Percentiles rank a stretch among this genome's conserved stretches.
Evolutionary conservation across 352 stramenopile species (phyloP).

Genomic region (Labyrinthula sp.): DNA sequence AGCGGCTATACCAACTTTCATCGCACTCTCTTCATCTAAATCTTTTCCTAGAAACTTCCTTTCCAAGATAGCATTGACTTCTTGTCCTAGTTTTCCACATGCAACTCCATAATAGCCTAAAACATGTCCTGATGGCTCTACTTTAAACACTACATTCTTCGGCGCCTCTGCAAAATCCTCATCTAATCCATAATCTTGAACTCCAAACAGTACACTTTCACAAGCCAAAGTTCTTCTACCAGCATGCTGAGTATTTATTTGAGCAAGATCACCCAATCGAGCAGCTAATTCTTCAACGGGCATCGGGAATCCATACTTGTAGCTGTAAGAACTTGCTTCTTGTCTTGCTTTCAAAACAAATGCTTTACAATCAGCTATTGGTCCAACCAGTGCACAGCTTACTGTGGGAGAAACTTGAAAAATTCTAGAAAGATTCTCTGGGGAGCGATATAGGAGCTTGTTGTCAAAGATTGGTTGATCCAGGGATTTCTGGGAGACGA

Average conservation of each 20-base stretch:
- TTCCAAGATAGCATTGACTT: constrained; percentile 95
- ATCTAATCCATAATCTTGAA: too few species aligned
- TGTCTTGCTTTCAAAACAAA: constrained; percentile 81
- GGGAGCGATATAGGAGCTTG: too few species aligned
- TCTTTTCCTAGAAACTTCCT: constrained; percentile 64
- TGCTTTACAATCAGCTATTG: constrained; percentile 53
- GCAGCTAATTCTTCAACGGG: constrained; percentile 78
- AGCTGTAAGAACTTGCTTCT: constrained; percentile 89
- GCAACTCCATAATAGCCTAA: constrained; percentile 71
- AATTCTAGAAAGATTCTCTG: too few species aligned
- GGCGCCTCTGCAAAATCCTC: constrained; percentile 91
- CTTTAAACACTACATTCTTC: constrained; percentile 91
- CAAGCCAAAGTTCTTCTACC: constrained; percentile 76
- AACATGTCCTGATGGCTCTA: constrained; percentile 93
- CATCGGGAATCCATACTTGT: constrained; percentile 82
- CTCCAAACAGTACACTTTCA: constrained; percentile 79
- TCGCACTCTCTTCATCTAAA: constrained; percentile 71
- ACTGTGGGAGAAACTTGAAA: constrained; percentile 25
- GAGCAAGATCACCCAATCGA: constrained; percentile 67
- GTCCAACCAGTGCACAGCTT: constrained; percentile 13
- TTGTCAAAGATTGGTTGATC: too few species aligned
- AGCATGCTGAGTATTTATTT: constrained; percentile 42
- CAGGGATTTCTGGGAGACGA: too few species aligned
- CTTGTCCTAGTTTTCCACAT: constrained; percentile 82
- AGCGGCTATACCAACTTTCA: constrained; percentile 85